These are phyloP conservation scores for Phytopythium helicoides DNA, from an alignment of 352 stramenopile species.

Conservation along the genomic window DNA sequence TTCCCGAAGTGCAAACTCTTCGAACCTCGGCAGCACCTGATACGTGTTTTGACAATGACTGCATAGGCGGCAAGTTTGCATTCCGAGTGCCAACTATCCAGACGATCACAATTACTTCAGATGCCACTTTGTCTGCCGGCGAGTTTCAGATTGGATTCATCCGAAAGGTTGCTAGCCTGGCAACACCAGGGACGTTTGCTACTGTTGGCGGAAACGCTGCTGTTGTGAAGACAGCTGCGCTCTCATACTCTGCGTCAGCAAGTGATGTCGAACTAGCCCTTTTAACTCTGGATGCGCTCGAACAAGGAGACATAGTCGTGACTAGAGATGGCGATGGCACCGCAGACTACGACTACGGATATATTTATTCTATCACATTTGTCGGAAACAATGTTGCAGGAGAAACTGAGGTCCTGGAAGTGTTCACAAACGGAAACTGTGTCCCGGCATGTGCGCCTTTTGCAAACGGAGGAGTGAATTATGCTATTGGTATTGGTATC, in stretches of 20 bases:
- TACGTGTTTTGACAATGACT: conserved; percentile 43
- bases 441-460: conserved; percentile 33
- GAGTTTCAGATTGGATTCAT: conserved; percentile 50
- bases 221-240: conserved; percentile 14
- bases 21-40: conserved; percentile 42
- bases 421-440: neutral
- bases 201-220: conserved; percentile 15
- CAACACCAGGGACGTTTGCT: conserved; percentile 21
- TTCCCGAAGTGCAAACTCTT: conserved; percentile 75
- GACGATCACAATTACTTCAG: conserved; percentile 55
- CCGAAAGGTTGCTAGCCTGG: conserved; percentile 20
- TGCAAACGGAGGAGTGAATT: conserved; percentile 25
- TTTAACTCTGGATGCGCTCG: conserved; percentile 28
- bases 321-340: conserved; percentile 70
- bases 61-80: conserved; percentile 50
- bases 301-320: conserved; percentile 53
- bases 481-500: conserved; percentile 26
- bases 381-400: conserved; percentile 67
- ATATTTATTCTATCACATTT: conserved; percentile 75
- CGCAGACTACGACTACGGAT: conserved; percentile 54
- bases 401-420: conserved; percentile 31
- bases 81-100: conserved; percentile 76
- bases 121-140: conserved; percentile 45
- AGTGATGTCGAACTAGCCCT: conserved; percentile 28
- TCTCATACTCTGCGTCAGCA: conserved; percentile 43